Evolutionary conservation across 441 rosid species (phyloP).

Genomic region (Bocquillonia castaneifolia): DNA sequence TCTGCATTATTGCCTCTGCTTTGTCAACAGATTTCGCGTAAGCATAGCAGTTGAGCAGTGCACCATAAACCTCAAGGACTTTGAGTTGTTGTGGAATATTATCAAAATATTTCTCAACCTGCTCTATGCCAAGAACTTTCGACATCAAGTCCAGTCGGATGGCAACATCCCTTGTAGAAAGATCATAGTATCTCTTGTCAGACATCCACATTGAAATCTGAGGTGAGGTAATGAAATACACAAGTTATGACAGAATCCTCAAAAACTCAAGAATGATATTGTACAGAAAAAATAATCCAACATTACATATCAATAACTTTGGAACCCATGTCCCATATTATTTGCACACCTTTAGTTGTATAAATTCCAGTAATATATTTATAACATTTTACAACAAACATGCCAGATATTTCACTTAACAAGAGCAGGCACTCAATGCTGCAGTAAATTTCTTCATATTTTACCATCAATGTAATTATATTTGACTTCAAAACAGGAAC

Average conservation of each 20-base stretch:
- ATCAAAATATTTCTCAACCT: slow-evolving; percentile 39
- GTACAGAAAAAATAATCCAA: background rate
- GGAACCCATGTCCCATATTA: background rate
- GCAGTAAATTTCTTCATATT: no score
- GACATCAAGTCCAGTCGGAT: slow-evolving; percentile 44
- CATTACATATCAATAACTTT: background rate
- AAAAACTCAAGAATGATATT: background rate
- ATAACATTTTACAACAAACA: no score
- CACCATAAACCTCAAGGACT: slow-evolving; percentile 25
- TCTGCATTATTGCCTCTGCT: slow-evolving; percentile 37
- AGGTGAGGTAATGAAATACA: background rate
- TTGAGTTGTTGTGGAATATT: slow-evolving; percentile 22
- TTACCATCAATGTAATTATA: no score
- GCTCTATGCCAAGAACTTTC: slow-evolving; percentile 36
- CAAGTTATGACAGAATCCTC: background rate
- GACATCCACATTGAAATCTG: slow-evolving; percentile 53
- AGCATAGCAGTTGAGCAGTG: slow-evolving; percentile 48
- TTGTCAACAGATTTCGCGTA: slow-evolving; percentile 29
- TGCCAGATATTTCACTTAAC: no score
- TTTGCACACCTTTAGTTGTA: background rate
- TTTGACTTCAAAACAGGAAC: no score
- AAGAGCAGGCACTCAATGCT: no score
- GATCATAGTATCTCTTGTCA: slow-evolving; percentile 25
- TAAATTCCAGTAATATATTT: background rate
- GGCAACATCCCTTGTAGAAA: slow-evolving; percentile 31